Evolutionary conservation across 352 stramenopile genomes (phyloP), one percentile per base, ranked within the genome.

Genomic region (Phytopythium kandeliae): DNA sequence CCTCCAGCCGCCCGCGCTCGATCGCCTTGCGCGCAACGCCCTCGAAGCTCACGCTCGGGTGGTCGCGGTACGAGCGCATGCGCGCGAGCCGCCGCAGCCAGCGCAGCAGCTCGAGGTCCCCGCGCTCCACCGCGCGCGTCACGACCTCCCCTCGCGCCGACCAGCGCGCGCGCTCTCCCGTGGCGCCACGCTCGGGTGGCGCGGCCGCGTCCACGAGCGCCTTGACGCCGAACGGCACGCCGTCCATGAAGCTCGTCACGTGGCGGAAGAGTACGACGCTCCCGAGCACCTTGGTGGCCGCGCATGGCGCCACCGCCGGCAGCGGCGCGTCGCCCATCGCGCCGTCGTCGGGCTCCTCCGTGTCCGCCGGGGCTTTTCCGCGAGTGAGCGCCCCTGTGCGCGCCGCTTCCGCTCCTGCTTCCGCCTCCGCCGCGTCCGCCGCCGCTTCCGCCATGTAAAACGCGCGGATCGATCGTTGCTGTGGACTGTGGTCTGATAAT

Each of bases 201-300:
- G 38, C 38, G 16, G 42, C 9, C 28, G 28, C 42, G 24, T 48
- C 42, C 24, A 58, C 57, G 2, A 59, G 38, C 11, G 57, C 45
- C 40, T 70, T 16, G 35, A 74, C 41, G 31, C 25, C 52, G n/a
- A 56, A 48, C 13, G 57, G 65, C 0, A 74, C 48, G 42, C 65
- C 65, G 58, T 74, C 65, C 31, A 74, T 47, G 54, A 70, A 74
- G 13, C 12, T 24, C 57, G 63, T 62, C 52, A 74, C 53, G 48
- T 51, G 48, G 40, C 46, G 61, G 42, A 74, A 70, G 4, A 74
- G 55, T 28, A 40, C 9, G 10, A 28, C 35, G 33, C 56, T 70
- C 6, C 61, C 67, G 26, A 74, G 54, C 35, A 74, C 65, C 11
- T 52, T 44, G 15, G 60, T 63, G 38, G 62, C 36, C 12, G 58